A percentile compares a stretch with the other conserved stretches of the same genome.
These are phyloP conservation scores for Phyllosticta paracitricarpa DNA, from an alignment of 2,329 filamentous ascomycete genomes.

Conservation along the genomic window DNA sequence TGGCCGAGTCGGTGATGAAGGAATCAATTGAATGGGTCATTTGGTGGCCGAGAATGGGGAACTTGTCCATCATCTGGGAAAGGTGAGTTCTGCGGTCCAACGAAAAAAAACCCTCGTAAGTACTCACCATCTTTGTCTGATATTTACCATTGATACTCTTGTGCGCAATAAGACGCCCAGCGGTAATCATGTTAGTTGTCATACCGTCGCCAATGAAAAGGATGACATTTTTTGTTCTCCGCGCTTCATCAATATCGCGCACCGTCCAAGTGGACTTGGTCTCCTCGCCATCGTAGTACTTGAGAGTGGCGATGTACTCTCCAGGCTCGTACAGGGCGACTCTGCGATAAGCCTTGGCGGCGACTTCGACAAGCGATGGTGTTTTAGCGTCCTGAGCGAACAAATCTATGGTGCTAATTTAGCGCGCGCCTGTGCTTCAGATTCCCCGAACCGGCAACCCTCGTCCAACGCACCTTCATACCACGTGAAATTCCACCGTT, in stretches of 20 bases:
- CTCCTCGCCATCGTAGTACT: slow-evolving; percentile 61
- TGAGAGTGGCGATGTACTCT: slow-evolving; percentile 65
- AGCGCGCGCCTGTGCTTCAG: not conserved
- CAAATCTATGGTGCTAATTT: slow-evolving; percentile 40
- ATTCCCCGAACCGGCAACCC: not conserved
- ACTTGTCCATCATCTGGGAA: slow-evolving; percentile 57
- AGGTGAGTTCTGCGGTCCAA: not conserved
- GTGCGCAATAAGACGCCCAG: slow-evolving; percentile 71
- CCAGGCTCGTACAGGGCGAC: slow-evolving; percentile 70
- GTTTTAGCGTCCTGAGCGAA: slow-evolving; percentile 63
- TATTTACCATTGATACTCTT: slow-evolving; percentile 79
- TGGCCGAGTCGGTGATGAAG: slow-evolving; percentile 81
- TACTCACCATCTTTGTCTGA: slow-evolving; percentile 50
- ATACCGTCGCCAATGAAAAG: slow-evolving; percentile 68
- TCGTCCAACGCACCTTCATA: slow-evolving; percentile 49
- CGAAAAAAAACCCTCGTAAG: not conserved
- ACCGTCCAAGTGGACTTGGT: slow-evolving; percentile 71
- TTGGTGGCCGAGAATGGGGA: slow-evolving; percentile 77
- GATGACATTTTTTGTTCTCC: slow-evolving; percentile 76
- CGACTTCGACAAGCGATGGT: slow-evolving; percentile 67
- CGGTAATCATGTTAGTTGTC: slow-evolving; percentile 69
- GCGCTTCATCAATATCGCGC: slow-evolving; percentile 56
- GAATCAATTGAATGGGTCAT: slow-evolving; percentile 80
- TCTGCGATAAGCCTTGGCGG: slow-evolving; percentile 66
- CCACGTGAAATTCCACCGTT: slow-evolving; percentile 78